These are phyloP conservation scores for Linderniella brevidens DNA, from an alignment of 257 asterid genomes.

Conservation along the genomic window DNA sequence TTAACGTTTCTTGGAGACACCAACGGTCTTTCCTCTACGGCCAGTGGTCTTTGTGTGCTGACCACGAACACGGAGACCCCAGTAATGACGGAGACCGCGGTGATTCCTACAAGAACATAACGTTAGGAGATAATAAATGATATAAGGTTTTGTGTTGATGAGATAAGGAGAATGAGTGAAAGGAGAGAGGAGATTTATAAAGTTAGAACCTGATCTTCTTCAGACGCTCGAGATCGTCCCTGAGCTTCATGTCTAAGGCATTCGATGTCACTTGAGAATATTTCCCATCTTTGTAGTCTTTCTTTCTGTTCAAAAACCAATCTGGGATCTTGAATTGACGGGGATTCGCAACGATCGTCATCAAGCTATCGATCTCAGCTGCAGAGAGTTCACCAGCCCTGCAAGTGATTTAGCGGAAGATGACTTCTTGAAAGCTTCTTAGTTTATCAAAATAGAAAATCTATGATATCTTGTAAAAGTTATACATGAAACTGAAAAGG, in stretches of 20 bases:
- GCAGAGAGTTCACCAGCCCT: slow-evolving; percentile 41
- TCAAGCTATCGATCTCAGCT: slow-evolving; percentile 39
- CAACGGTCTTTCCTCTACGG: slow-evolving; percentile 88
- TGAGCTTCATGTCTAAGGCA: slow-evolving; percentile 44
- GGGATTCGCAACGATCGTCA: slow-evolving; percentile 34
- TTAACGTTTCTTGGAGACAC: slow-evolving; percentile 90
- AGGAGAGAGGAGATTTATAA: no score
- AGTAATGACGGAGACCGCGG: slow-evolving; percentile 84
- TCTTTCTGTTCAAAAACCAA: slow-evolving; percentile 45
- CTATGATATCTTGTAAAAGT: no score
- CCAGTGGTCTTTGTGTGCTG: slow-evolving; percentile 96
- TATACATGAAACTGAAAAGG: no score
- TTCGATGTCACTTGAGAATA: slow-evolving; percentile 39
- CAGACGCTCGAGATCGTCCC: slow-evolving; percentile 52
- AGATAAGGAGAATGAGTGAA: neutral
- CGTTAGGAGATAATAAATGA: neutral
- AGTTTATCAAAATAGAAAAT: no score
- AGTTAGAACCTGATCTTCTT: slow-evolving; percentile 46
- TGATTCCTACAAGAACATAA: slow-evolving; percentile 22
- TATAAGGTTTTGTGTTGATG: neutral
- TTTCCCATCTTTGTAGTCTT: slow-evolving; percentile 44
- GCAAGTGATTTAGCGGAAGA: neutral
- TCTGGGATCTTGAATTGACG: slow-evolving; percentile 45
- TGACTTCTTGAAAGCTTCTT: no score
- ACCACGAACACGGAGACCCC: slow-evolving; percentile 91